Evolutionary conservation across 1,284 basidiomycete species (phyloP).

Genomic region (Gymnopus androsaceus): DNA sequence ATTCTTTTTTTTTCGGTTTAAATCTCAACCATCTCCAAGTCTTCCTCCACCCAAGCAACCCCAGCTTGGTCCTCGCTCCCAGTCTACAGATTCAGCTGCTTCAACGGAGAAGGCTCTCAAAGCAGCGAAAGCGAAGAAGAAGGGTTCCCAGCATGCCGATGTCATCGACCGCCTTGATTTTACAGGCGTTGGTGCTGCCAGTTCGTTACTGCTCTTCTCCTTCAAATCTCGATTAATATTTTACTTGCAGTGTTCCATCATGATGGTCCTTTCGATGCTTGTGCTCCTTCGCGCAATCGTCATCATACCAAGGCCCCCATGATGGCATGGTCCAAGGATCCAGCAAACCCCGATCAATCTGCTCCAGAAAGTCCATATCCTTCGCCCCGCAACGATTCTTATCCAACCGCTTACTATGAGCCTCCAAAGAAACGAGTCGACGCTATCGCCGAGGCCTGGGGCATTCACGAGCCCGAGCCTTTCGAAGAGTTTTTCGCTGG

Average conservation of each 20-base stretch:
- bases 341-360: slow-evolving; percentile 24
- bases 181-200: slow-evolving; percentile 66
- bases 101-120: slow-evolving; percentile 31
- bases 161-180: slow-evolving; percentile 68
- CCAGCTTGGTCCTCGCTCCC: slow-evolving; percentile 56
- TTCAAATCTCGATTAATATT: slow-evolving; percentile 18
- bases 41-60: slow-evolving; percentile 30
- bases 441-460: slow-evolving; percentile 84
- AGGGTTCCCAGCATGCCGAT: slow-evolving; percentile 70
- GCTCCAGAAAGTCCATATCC: slow-evolving; percentile 49
- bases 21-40: slow-evolving; percentile 23
- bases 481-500: slow-evolving; percentile 85
- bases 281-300: slow-evolving; percentile 82
- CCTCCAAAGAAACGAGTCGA: slow-evolving; percentile 78
- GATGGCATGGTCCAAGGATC: slow-evolving; percentile 66
- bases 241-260: slow-evolving; percentile 75
- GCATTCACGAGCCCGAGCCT: slow-evolving; percentile 84
- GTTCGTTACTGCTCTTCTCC: slow-evolving; percentile 45
- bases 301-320: slow-evolving; percentile 78
- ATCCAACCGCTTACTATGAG: slow-evolving; percentile 51
- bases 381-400: slow-evolving; percentile 41
- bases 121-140: slow-evolving; percentile 38
- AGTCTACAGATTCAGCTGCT: slow-evolving; percentile 67
- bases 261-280: slow-evolving; percentile 86
- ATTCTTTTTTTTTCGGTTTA: slow-evolving; percentile 17